These are phyloP conservation scores for Pleurotus sapidus DNA, from an alignment of 768 basidiomycete species.

Conservation along the genomic window DNA sequence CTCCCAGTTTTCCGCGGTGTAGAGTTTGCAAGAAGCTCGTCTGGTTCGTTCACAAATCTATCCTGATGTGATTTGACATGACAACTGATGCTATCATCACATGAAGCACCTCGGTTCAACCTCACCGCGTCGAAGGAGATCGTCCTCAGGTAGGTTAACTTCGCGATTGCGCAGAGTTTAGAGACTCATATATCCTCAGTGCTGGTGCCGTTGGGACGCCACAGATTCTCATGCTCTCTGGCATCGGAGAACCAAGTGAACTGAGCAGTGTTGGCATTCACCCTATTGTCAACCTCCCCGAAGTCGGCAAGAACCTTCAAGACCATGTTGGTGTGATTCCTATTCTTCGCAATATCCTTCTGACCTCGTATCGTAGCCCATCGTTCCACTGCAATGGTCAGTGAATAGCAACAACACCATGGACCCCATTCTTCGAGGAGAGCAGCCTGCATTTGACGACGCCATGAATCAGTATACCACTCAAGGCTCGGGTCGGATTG, in stretches of 20 bases:
- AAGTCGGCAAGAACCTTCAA: slow-evolving; percentile 24
- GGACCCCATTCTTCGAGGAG: slow-evolving; percentile 11
- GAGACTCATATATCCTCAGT: background rate
- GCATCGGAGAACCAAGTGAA: slow-evolving; percentile 18
- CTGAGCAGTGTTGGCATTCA: slow-evolving; percentile 12
- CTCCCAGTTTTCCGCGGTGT: slow-evolving; percentile 18
- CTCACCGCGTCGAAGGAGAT: slow-evolving; percentile 18
- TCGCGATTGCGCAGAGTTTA: too few species aligned
- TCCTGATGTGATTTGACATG: background rate
- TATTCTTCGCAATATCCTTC: slow-evolving; percentile 9
- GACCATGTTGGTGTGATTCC: slow-evolving; percentile 16
- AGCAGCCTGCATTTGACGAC: slow-evolving; percentile 11
- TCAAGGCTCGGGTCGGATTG: slow-evolving; percentile 16
- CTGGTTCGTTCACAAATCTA: background rate
- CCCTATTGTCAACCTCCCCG: slow-evolving; percentile 16
- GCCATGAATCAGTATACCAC: slow-evolving; percentile 15
- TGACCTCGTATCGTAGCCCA: slow-evolving; percentile 17
- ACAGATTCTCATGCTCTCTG: slow-evolving; percentile 21
- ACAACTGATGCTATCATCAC: background rate
- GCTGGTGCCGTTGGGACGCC: slow-evolving; percentile 26
- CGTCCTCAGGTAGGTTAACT: slow-evolving; percentile 12
- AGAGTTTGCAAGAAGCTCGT: slow-evolving; percentile 14
- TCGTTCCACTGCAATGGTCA: background rate
- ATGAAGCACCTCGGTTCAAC: background rate
- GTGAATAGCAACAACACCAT: slow-evolving; percentile 14